Base-by-base conservation (phyloP, 1,284 basidiomycete genomes). In the Ceratobasidium sp. region DNA sequence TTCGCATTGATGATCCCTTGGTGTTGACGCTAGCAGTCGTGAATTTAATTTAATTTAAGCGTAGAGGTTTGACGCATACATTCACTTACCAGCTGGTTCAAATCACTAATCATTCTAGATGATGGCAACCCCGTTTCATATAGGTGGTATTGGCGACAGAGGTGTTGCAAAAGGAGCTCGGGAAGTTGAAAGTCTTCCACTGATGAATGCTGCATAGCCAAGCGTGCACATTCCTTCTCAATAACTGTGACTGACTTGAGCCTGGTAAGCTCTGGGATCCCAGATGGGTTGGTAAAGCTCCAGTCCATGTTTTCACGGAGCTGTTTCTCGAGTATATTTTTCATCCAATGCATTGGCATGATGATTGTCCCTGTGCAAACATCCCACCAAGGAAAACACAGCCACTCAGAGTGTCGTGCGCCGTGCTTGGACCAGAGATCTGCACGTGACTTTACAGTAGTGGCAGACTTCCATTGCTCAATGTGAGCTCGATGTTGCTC, bases 281-380 rank as follows among this genome's bases (percentile, higher is more conserved):
- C 56, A 59, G 29, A 16, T 2, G 14, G 4, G 56, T n/a, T 19
- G 39, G 19, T 0, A 13, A 27, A 48, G 61, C 61, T 63, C 43
- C 41, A 46, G 5, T 41, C 43, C 61, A 63, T 63, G 6, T 37
- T 58, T 0, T 58, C 31, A 1, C 56, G 29, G 4, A 58, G 31
- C 11, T 58, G 56, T 5, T 58, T 58, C 5, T 58, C 56, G 0
- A 58, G 7, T 0, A 58, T 14, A 37, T 58, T 58, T 58, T 58
- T 58, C 0, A 39, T 58, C 61, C 61, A 63, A 13, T 63, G 61
- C 61, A 63, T 63, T 0, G 61, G 61, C 13, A 43, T 43, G 7
- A 63, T 34, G 24, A 27, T 24, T 13, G 59, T 24, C 19, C 27
- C 53, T 1, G 27, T 29, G 34, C 11, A 51, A 63, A 63, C 9